Evolutionary conservation across 2,329 filamentous ascomycete genomes (phyloP), one percentile per base, ranked within the genome.

Genomic region (Colletotrichum sp.): DNA sequence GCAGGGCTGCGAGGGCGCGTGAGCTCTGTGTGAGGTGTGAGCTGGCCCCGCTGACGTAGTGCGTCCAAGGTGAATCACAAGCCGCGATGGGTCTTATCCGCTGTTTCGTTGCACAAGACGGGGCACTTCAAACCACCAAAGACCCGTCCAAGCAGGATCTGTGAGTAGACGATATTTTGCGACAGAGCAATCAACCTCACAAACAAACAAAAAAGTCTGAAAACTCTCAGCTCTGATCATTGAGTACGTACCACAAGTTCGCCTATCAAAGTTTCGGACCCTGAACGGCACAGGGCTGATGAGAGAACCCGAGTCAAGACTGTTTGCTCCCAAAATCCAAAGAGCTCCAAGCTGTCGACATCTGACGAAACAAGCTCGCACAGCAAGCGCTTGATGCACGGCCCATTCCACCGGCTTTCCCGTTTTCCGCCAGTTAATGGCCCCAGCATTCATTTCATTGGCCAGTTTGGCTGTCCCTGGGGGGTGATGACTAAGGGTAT

Each of bases 11-110:
- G 26, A 59, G 55, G 15, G 26, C 55, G 24, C 36, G 24, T 18
- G 59, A 49, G 70, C 57, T 39, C 72, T 60, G 55, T 55, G 49
- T 21, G 26, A 15, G n/a, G 49, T 52, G 68, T 71, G 36, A 26
- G 24, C 39, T 63, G 55, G 62, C 64, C 73, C 73, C 70, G 70
- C 73, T 76, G 73, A 76, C 73, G 73, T 73, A 76, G 64, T 60
- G n/a, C 12, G 59, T 7, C 21, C 59, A 63, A 24, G 44, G n/a
- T 52, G 59, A 34, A 32, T 28, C 44, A 72, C 30, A 59, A 28
- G 44, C n/a, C 59, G n/a, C 24, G 34, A 59, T 30, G 68, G 18
- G 36, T 15, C 34, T 49, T 28, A 15, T 18, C 26, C 15, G 16
- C 36, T 60, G 34, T 34, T 39, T 64, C n/a, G 59, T 70, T 30